Evolutionary conservation across 441 rosid genomes (phyloP).

Genomic region (Gossypium schwendimanii): DNA sequence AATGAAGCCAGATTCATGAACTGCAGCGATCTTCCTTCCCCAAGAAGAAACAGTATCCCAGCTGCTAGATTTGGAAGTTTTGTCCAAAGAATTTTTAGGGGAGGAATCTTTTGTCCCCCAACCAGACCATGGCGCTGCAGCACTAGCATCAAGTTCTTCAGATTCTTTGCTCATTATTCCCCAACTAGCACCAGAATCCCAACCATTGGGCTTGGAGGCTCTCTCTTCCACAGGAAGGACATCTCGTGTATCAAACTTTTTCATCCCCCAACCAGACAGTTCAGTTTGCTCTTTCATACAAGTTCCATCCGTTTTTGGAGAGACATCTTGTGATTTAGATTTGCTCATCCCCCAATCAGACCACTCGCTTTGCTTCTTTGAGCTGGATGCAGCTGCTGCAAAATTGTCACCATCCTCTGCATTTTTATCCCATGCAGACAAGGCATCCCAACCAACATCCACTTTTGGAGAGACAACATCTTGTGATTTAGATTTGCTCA

Average conservation of each 20-base stretch:
- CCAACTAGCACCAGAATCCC: slow-evolving; percentile 23
- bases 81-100: neutral
- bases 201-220: slow-evolving; percentile 20
- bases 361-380: slow-evolving; percentile 11
- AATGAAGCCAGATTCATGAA: neutral
- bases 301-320: slow-evolving; percentile 11
- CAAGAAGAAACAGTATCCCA: slow-evolving; percentile 10
- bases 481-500: slow-evolving; percentile 5
- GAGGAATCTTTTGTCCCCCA: slow-evolving; percentile 17
- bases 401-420: slow-evolving; percentile 12
- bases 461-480: neutral
- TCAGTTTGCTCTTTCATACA: neutral
- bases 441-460: slow-evolving; percentile 23
- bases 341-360: slow-evolving; percentile 5
- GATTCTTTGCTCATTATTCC: slow-evolving; percentile 12
- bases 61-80: neutral
- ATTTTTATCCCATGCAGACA: slow-evolving; percentile 13
- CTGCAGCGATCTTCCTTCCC: neutral
- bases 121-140: slow-evolving; percentile 5
- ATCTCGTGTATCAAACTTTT: slow-evolving; percentile 14
- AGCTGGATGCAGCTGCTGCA: neutral
- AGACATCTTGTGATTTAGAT: slow-evolving; percentile 13
- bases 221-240: slow-evolving; percentile 6
- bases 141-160: slow-evolving; percentile 20
- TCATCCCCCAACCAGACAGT: slow-evolving; percentile 37